phyloP scores from a whole-genome alignment of 257 asterid species.

The Avicennia marina region DNA sequence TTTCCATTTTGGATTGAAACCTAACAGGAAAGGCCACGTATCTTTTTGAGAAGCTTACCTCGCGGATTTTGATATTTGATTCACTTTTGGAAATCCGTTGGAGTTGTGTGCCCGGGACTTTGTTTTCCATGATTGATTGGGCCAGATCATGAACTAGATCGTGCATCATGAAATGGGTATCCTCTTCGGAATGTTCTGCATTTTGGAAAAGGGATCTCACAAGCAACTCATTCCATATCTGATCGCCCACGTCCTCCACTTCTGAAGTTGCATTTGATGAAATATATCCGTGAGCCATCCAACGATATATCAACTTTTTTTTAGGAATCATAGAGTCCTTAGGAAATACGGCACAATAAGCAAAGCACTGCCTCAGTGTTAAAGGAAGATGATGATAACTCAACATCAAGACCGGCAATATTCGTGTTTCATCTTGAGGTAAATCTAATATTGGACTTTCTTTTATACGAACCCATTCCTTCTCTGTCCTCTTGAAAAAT shows the following conservation, averaged over 20 bases:
- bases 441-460: too few relatives aligned
- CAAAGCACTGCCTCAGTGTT: not conserved
- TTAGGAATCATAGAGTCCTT: not conserved
- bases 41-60: not conserved
- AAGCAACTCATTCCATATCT: not conserved
- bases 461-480: too few relatives aligned
- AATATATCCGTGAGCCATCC: too few relatives aligned
- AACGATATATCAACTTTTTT: not conserved
- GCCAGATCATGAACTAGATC: constrained; percentile 13
- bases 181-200: too few relatives aligned
- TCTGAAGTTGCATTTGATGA: not conserved
- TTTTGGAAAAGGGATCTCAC: too few relatives aligned
- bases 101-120: constrained; percentile 5
- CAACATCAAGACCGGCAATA: constrained; percentile 11
- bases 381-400: too few relatives aligned
- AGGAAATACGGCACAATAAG: not conserved
- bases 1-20: not conserved
- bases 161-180: not conserved
- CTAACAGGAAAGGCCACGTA: constrained; percentile 13
- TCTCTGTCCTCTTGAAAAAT: too few relatives aligned
- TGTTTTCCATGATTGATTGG: constrained; percentile 21
- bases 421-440: too few relatives aligned
- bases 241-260: not conserved
- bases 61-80: not conserved
- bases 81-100: not conserved